Evolutionary conservation across 2,329 filamentous ascomycete species (phyloP), one percentile per base, ranked within the genome.

Genomic region (Apiospora malaysiana): DNA sequence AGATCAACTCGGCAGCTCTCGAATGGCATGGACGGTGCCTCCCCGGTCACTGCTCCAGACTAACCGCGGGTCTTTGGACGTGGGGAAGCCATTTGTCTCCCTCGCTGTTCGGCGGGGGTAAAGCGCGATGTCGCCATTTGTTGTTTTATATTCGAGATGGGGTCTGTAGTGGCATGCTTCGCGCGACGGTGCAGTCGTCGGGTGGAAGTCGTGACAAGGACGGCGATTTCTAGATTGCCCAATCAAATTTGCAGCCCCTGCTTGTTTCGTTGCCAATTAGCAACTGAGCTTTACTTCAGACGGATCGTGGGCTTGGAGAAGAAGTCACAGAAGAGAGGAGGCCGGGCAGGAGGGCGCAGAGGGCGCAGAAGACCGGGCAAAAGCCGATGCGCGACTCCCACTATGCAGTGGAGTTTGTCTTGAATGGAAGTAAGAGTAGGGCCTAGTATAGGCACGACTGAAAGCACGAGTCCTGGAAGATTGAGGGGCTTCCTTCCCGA

Each of bases 41-140:
- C 18, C 56, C 56, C 21, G 56, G 32, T n/a, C 40, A 63, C 65
- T 25, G 40, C 40, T 46, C 43, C 70, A 70, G 70, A 73, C 79
- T 75, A 75, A 81, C 79, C 79, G 72, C 79, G 79, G 49, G 79
- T 80, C 74, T 80, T 81, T 21, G 79, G 79, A 69, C 79, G 76
- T n/a, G 79, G 79, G 45, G 79, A 81, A 49, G 78, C 76, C 77
- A 81, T 79, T 71, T 79, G 78, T 72, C 79, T 78, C 71, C 78
- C 77, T 49, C 78, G 77, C 32, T 76, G 74, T 66, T 73, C 77
- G 75, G 77, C 76, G 73, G 74, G 78, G 68, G 78, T 76, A 66
- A 77, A 79, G 47, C 79, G 76, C 68, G 78, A 77, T 70, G 76
- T 80, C 73, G 78, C 77, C 78, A 80, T 80, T 72, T 72, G 70